Percentiles rank a stretch among this genome's conserved stretches.
These are phyloP conservation scores for Phytophthora pseudosyringae DNA, from an alignment of 352 stramenopile species.

Conservation along the genomic window DNA sequence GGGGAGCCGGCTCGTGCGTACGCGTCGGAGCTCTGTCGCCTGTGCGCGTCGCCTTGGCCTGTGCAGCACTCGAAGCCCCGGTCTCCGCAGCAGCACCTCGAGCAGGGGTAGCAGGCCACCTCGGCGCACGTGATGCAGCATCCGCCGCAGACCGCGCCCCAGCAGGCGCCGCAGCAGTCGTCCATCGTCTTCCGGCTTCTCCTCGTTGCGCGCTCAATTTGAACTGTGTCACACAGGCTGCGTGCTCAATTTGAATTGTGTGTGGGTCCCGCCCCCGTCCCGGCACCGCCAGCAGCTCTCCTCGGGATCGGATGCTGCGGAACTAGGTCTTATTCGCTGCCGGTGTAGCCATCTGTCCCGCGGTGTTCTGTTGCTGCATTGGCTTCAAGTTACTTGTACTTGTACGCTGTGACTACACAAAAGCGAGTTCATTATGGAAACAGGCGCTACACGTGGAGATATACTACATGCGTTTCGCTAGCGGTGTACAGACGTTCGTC, in stretches of 20 bases:
- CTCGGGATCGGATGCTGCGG: conserved; percentile 8
- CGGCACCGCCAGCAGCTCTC: conserved; percentile 6
- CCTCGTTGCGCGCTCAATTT: neutral
- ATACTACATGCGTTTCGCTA: neutral
- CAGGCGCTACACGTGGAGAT: neutral
- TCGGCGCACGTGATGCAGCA: conserved; percentile 36
- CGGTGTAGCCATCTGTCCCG: conserved; percentile 6
- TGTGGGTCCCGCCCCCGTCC: neutral
- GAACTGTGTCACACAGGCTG: neutral
- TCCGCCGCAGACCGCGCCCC: conserved; percentile 27
- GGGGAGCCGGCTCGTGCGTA: conserved; percentile 14
- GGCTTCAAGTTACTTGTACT: too few relatives aligned
- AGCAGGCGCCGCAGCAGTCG: conserved; percentile 29
- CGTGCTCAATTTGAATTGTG: neutral
- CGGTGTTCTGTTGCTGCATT: neutral
- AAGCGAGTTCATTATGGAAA: neutral
- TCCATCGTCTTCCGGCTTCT: conserved; percentile 25
- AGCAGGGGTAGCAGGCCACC: conserved; percentile 21
- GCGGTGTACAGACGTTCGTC: neutral
- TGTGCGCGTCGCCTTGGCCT: conserved; percentile 10
- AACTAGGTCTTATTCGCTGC: neutral
- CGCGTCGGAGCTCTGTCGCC: conserved; percentile 4
- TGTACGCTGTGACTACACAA: neutral
- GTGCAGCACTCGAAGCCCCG: conserved; percentile 33
- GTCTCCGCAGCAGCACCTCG: conserved; percentile 30